phyloP scores from a whole-genome alignment of 345 rosid genomes.

The Eucalyptus marginata region DNA sequence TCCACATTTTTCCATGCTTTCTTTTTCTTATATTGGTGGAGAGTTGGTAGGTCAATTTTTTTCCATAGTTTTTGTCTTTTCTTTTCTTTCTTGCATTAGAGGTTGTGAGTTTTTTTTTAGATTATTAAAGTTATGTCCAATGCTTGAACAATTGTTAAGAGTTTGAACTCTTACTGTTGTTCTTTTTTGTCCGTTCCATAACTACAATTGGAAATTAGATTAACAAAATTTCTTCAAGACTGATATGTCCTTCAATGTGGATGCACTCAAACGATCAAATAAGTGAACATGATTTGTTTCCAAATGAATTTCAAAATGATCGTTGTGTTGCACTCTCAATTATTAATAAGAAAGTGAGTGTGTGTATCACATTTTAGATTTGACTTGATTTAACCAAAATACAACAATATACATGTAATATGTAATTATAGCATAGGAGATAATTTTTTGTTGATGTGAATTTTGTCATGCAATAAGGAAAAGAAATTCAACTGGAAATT shows the following conservation, averaged over 20 bases:
- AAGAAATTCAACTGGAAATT: neutral
- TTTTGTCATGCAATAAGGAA: neutral
- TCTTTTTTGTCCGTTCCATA: neutral
- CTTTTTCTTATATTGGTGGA: neutral
- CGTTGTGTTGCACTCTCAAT: neutral
- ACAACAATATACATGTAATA: neutral
- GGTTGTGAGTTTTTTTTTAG: neutral
- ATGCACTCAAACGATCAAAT: neutral
- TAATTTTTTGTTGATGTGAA: fast-evolving
- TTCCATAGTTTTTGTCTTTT: neutral
- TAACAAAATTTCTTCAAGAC: neutral
- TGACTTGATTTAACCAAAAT: neutral
- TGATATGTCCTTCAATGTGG: neutral
- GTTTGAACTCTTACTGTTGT: neutral
- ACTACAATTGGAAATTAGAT: neutral
- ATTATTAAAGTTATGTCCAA: neutral
- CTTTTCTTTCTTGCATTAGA: neutral
- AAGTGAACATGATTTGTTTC: neutral
- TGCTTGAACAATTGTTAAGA: neutral
- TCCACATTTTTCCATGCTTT: neutral
- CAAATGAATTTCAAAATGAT: neutral
- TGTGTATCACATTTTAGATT: neutral
- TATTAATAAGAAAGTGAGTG: neutral
- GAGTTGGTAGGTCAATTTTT: neutral
- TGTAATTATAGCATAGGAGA: neutral